Base-by-base conservation (phyloP, 768 basidiomycete species). In the Melanogaster broomeanus region DNA sequence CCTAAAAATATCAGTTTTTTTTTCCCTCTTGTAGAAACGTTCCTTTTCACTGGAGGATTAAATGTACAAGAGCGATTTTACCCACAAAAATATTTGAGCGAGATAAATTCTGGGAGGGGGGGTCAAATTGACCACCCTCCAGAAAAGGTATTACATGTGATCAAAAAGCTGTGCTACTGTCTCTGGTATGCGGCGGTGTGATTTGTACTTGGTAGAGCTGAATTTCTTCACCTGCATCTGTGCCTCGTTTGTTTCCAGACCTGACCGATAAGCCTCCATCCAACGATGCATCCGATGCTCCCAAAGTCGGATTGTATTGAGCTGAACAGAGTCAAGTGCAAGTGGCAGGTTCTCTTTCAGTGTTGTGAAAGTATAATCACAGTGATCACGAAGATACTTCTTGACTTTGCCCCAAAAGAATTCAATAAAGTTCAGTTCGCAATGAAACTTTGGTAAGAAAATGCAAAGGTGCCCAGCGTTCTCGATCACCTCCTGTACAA, bases 391-490 rank as follows among this genome's bases (percentile, higher is more conserved):
- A 37, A 65, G 53, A 28, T 60, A 53, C 28, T 49, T 47, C 50
- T 72, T 73, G 7, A 63, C 56, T 3, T 56, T 52, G 2, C 70
- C 72, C 67, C 72, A 66, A 50, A 57, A 65, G 46, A 53, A 45
- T 30, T 44, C 18, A 21, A 65, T 65, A 12, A 55, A 53, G 43
- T 64, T 65, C 3, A 65, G 38, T 45, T 64, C 47, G 39, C 65
- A 66, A 39, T 67, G 65, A 40, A 61, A 69, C 47, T 69, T 70
- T 0, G 61, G 59, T 3, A 65, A 46, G 41, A 70, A 67, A 11
- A 57, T 42, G 50, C 68, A 69, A 5, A 61, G 6, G 49, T 71
- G 66, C 0, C 66, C 68, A 7, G 51, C 52, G 3, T 16, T 51
- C 34, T 65, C 58, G 43, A 69, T 65, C 13, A 52, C 35, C 25